These are phyloP conservation scores for Aphanomyces stellatus DNA, from an alignment of 352 stramenopile genomes.

Conservation along the genomic window DNA sequence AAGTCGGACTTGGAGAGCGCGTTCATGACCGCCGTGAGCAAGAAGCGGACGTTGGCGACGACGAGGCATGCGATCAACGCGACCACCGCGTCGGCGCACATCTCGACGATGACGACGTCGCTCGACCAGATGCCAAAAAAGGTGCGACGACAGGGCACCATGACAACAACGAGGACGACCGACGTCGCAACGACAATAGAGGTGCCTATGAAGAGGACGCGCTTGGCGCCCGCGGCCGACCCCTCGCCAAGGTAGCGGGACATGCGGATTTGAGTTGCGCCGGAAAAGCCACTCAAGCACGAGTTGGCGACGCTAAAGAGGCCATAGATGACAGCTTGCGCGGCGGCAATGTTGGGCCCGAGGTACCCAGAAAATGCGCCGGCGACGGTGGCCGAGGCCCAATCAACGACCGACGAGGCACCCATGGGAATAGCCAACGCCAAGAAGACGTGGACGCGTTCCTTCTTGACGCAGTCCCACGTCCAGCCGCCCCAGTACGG, in stretches of 20 bases:
- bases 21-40: conserved; percentile 4
- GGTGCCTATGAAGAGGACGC: neutral
- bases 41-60: neutral
- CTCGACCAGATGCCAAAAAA: neutral
- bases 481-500: conserved; percentile 9
- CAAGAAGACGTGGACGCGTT: neutral
- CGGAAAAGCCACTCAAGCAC: neutral
- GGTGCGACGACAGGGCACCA: neutral
- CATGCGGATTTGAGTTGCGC: neutral
- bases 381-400: neutral
- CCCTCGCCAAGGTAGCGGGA: neutral
- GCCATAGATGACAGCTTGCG: neutral
- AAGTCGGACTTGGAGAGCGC: conserved; percentile 5
- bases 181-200: neutral
- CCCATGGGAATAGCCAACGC: neutral
- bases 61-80: neutral
- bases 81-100: neutral
- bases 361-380: neutral
- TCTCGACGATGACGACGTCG: neutral
- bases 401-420: neutral
- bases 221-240: neutral
- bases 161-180: neutral
- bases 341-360: neutral
- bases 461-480: conserved; percentile 6
- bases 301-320: neutral